phyloP scores from a whole-genome alignment of 164 flowering plant genomes.

The Paratinospora sagittata region DNA sequence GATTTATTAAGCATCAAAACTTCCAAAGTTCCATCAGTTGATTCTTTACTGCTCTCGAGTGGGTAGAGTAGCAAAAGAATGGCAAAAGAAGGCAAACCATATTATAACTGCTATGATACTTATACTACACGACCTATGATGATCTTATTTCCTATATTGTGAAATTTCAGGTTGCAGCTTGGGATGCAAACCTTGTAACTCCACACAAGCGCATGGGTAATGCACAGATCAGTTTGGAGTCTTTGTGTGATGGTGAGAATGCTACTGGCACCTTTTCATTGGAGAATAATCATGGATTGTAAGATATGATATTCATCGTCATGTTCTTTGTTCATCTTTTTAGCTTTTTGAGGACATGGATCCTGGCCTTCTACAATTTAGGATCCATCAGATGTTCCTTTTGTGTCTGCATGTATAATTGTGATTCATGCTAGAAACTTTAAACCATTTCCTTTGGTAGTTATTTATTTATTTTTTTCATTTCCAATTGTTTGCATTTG shows the following conservation, averaged over 20 bases:
- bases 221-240: constrained; percentile 48
- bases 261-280: constrained; percentile 2
- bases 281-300: background rate
- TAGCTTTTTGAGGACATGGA: background rate
- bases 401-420: background rate
- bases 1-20: background rate
- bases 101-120: background rate
- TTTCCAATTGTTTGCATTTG: background rate
- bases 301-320: background rate
- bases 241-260: constrained; percentile 71
- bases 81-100: background rate
- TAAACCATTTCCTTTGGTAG: background rate
- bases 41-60: background rate
- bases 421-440: background rate
- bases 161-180: constrained; percentile 73
- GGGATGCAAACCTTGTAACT: constrained; percentile 98
- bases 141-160: background rate
- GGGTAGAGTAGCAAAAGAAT: background rate
- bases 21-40: background rate
- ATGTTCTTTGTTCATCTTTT: background rate
- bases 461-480: background rate
- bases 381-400: background rate
- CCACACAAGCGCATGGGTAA: constrained; percentile 99
- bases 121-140: background rate
- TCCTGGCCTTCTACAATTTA: background rate